Conservation (phyloP, 306 rosid genomes). For the Argentina anserina region DNA sequence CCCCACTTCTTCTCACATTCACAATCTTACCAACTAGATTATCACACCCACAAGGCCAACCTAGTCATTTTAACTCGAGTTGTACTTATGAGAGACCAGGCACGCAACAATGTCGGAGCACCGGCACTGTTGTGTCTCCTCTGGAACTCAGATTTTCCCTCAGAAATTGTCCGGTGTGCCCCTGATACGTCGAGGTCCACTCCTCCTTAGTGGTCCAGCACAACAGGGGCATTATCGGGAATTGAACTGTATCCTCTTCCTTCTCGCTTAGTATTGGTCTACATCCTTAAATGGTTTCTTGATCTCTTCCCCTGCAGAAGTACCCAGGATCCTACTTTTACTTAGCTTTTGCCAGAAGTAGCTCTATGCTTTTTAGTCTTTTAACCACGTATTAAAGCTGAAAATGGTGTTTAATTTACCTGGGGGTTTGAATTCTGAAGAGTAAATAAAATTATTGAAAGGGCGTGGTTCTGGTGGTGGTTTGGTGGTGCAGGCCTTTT, state of each 20-base stretch:
- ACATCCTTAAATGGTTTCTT: slow-evolving; percentile 43
- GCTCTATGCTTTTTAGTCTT: not conserved
- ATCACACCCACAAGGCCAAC: not conserved
- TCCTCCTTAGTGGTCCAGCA: slow-evolving; percentile 18
- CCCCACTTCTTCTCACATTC: not conserved
- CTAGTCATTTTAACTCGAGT: not conserved
- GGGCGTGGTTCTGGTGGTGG: slow-evolving; percentile 4
- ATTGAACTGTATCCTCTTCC: slow-evolving; percentile 38
- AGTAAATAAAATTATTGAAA: not conserved
- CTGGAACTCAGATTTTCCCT: slow-evolving; percentile 13
- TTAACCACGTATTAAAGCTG: not conserved
- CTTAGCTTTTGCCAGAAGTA: slow-evolving; percentile 18
- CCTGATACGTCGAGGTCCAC: slow-evolving; percentile 45
- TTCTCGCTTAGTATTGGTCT: slow-evolving; percentile 37
- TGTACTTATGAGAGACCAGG: not conserved
- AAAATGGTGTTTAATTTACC: not conserved
- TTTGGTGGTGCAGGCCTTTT: slow-evolving; percentile 64
- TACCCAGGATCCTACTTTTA: slow-evolving; percentile 44
- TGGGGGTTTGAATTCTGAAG: not conserved
- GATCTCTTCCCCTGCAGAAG: slow-evolving; percentile 31
- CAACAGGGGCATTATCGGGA: slow-evolving; percentile 66
- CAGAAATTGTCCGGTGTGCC: slow-evolving; percentile 79
- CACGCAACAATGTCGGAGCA: slow-evolving; percentile 36
- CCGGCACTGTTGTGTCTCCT: slow-evolving; percentile 18
- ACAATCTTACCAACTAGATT: slow-evolving; percentile 1